These are phyloP conservation scores for Fusarium subglutinans DNA, from an alignment of 2,329 filamentous ascomycete species.

Conservation along the genomic window DNA sequence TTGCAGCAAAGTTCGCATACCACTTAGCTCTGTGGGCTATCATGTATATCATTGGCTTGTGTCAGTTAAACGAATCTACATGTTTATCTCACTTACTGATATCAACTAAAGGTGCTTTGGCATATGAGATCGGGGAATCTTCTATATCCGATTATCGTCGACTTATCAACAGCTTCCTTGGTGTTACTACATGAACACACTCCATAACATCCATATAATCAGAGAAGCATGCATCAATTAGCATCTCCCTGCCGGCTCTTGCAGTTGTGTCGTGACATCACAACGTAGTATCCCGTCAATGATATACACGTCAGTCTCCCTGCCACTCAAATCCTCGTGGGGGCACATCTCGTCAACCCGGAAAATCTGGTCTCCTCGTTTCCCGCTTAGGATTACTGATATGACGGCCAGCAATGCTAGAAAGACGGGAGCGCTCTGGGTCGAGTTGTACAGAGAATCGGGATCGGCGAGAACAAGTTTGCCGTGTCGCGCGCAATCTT, in stretches of 20 bases:
- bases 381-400: not conserved
- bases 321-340: conserved; percentile 65
- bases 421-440: not conserved
- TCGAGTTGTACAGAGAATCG: conserved; percentile 72
- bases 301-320: conserved; percentile 79
- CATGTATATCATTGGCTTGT: no score
- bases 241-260: conserved; percentile 84
- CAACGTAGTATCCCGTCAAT: conserved; percentile 81
- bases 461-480: conserved; percentile 73
- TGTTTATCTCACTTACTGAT: not conserved
- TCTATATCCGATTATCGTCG: conserved; percentile 71
- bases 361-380: not conserved
- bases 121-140: not conserved
- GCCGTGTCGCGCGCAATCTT: conserved; percentile 72
- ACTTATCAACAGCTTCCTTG: conserved; percentile 64
- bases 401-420: not conserved
- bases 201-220: conserved; percentile 57
- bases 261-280: conserved; percentile 84
- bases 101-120: not conserved
- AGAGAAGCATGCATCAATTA: conserved; percentile 75
- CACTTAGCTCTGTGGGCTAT: not conserved
- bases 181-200: conserved; percentile 54
- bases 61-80: not conserved
- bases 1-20: not conserved
- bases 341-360: conserved; percentile 52